These are phyloP conservation scores for Oehlia diaphana DNA, from an alignment of 192 early-diverging fungal species.

Conservation along the genomic window DNA sequence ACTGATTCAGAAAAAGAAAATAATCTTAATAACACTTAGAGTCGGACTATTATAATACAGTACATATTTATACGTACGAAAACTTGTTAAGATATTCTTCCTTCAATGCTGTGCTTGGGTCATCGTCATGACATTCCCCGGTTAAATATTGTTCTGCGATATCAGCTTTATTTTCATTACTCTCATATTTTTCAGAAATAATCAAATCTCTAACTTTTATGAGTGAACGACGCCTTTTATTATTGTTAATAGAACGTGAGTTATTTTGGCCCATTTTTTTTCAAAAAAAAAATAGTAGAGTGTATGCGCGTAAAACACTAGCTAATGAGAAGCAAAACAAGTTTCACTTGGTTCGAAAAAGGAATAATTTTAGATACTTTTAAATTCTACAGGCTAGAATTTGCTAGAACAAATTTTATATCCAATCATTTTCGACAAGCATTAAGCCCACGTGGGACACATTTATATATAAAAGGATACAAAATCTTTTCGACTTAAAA, in stretches of 20 bases:
- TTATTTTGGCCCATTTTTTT: not conserved
- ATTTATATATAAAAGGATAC: no score
- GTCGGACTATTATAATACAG: no score
- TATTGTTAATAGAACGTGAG: not conserved
- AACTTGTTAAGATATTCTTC: conserved; percentile 30
- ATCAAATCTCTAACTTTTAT: not conserved
- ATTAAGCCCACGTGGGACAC: no score
- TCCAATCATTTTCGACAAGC: not conserved
- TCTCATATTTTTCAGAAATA: not conserved
- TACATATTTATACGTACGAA: not conserved
- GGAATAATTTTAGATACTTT: no score
- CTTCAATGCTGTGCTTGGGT: conserved; percentile 17
- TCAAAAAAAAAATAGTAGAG: no score
- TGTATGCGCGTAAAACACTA: no score
- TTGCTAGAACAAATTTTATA: not conserved
- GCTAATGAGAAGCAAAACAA: no score
- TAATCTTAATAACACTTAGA: not conserved
- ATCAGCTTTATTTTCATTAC: not conserved
- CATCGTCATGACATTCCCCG: not conserved
- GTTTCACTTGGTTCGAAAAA: no score
- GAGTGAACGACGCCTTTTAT: not conserved
- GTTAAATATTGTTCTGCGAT: not conserved
- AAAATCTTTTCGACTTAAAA: no score
- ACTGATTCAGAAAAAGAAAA: conserved; percentile 18
- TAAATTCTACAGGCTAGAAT: not conserved